Evolutionary conservation across 2,329 filamentous ascomycete species (phyloP).

Genomic region (Monosporascus sp.): DNA sequence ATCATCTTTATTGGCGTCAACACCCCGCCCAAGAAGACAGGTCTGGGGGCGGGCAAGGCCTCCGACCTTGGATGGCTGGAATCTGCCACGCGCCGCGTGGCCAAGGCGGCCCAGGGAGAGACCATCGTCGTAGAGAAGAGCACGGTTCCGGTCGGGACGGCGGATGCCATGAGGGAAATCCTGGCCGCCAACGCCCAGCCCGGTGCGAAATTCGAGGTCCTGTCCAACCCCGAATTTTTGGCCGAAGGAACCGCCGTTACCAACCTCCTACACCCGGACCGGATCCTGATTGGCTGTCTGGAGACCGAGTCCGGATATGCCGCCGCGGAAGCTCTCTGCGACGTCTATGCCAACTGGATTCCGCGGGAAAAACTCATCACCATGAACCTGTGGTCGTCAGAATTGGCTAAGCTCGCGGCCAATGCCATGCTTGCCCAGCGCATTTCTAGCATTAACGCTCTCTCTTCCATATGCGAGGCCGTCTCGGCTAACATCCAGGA

Average conservation of each 20-base stretch:
- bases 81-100: conserved; percentile 62
- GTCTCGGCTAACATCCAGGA: conserved; percentile 73
- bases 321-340: conserved; percentile 58
- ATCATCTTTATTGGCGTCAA: conserved; percentile 73
- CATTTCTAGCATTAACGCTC: conserved; percentile 74
- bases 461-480: conserved; percentile 74
- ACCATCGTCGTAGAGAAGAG: conserved; percentile 78
- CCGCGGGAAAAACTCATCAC: conserved; percentile 60
- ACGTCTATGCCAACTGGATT: conserved; percentile 68
- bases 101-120: conserved; percentile 57
- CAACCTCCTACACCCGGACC: conserved; percentile 65
- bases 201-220: conserved; percentile 63
- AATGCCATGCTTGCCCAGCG: conserved; percentile 78
- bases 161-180: conserved; percentile 62
- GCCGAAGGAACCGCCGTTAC: conserved; percentile 71
- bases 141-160: conserved; percentile 72
- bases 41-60: conserved; percentile 63
- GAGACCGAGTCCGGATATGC: conserved; percentile 52
- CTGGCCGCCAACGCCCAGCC: conserved; percentile 35
- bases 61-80: conserved; percentile 71
- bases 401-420: conserved; percentile 72
- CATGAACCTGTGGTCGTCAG: conserved; percentile 71
- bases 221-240: conserved; percentile 78
- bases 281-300: conserved; percentile 68
- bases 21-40: conserved; percentile 69